Evolutionary conservation across 2,329 filamentous ascomycete genomes (phyloP).

Genomic region (Hypoxylon sp.): DNA sequence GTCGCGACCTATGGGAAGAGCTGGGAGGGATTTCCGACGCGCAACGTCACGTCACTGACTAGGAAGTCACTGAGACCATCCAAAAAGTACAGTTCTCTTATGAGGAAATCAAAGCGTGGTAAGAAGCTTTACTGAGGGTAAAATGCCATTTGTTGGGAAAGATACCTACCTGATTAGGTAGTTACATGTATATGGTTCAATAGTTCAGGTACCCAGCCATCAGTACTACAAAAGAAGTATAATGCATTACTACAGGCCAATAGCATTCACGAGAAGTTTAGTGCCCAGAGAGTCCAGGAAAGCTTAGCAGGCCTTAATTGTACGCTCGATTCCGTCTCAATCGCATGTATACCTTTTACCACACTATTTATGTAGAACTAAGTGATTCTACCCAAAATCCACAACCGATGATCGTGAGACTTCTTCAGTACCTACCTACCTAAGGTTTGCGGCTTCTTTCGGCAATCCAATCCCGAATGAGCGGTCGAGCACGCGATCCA

Average conservation of each 20-base stretch:
- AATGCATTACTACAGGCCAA: background rate
- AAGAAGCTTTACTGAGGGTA: slow-evolving; percentile 28
- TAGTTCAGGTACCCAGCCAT: background rate
- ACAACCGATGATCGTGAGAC: background rate
- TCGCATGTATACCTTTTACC: background rate
- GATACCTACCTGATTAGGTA: too few relatives aligned
- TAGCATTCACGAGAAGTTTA: background rate
- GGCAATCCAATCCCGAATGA: slow-evolving; percentile 27
- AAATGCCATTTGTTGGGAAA: background rate
- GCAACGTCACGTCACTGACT: slow-evolving; percentile 44
- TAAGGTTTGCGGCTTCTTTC: background rate
- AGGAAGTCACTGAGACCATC: slow-evolving; percentile 5
- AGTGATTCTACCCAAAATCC: background rate
- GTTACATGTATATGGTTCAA: background rate
- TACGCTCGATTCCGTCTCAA: background rate
- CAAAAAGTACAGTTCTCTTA: slow-evolving; percentile 23
- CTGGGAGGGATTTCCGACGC: slow-evolving; percentile 60
- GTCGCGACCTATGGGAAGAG: slow-evolving; percentile 66
- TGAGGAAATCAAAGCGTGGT: slow-evolving; percentile 25
- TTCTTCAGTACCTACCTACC: background rate
- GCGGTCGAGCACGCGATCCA: slow-evolving; percentile 38
- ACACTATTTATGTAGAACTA: background rate
- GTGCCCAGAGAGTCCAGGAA: background rate
- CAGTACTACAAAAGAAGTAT: slow-evolving; percentile 1
- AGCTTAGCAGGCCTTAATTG: background rate